phyloP scores from a whole-genome alignment of 441 rosid species.

The Erysimum pusillum region DNA sequence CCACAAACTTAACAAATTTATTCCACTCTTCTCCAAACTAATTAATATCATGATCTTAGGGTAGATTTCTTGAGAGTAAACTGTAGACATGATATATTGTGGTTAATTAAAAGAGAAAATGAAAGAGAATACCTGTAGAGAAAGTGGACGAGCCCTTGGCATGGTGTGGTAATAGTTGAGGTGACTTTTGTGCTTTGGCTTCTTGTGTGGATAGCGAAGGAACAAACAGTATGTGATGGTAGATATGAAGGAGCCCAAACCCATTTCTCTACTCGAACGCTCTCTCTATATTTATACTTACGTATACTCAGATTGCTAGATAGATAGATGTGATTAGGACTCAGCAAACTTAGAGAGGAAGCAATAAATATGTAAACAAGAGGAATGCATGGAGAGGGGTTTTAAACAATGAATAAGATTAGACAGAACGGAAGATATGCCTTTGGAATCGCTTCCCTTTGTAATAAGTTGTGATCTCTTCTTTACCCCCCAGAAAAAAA shows the following conservation, averaged over 20 bases:
- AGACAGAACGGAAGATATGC: constrained; percentile 63
- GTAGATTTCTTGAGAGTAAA: constrained; percentile 12
- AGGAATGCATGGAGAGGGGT: constrained; percentile 36
- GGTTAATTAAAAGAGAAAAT: constrained; percentile 5
- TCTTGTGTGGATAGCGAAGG: constrained; percentile 53
- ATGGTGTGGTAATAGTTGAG: constrained; percentile 62
- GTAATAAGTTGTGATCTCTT: constrained; percentile 41
- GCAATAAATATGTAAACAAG: constrained; percentile 32
- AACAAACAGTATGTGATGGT: constrained; percentile 66
- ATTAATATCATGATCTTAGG: not conserved
- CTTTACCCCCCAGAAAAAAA: not conserved
- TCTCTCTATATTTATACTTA: constrained; percentile 42
- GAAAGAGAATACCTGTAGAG: constrained; percentile 70
- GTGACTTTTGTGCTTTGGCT: constrained; percentile 41
- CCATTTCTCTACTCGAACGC: constrained; percentile 55
- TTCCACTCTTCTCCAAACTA: constrained; percentile 7
- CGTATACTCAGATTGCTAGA: constrained; percentile 30
- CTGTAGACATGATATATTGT: not conserved
- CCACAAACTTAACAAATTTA: constrained; percentile 12
- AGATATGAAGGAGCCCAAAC: constrained; percentile 63
- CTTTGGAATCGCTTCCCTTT: constrained; percentile 62
- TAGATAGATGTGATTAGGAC: constrained; percentile 23
- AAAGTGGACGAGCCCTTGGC: constrained; percentile 79
- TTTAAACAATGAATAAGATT: constrained; percentile 44
- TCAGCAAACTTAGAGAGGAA: constrained; percentile 37